These are phyloP conservation scores for Penicillium cinerascens DNA, from an alignment of 495 filamentous ascomycete genomes.

Conservation along the genomic window DNA sequence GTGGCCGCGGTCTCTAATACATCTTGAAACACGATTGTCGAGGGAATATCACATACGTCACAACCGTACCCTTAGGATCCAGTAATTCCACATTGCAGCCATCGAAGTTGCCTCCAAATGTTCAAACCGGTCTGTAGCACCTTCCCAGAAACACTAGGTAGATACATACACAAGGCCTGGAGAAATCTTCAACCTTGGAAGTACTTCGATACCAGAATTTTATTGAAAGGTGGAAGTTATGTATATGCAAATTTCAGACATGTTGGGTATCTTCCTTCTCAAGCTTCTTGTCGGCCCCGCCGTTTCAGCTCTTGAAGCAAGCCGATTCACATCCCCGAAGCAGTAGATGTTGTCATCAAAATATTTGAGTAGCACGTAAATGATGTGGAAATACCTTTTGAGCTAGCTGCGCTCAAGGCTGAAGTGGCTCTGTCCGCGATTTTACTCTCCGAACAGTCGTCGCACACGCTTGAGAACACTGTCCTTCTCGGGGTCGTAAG, in stretches of 20 bases:
- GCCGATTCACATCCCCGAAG: not conserved
- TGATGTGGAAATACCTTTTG: conserved; percentile 4
- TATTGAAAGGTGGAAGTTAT: not conserved
- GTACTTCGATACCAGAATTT: not conserved
- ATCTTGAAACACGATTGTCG: not conserved
- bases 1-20: conserved; percentile 4
- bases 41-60: not conserved
- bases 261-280: conserved; percentile 29
- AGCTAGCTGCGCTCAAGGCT: conserved; percentile 4
- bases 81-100: not conserved
- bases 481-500: conserved; percentile 98
- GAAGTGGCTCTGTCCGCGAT: not conserved
- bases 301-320: conserved; percentile 1
- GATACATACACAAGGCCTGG: too few species aligned
- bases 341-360: conserved; percentile 5
- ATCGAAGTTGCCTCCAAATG: not conserved
- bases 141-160: too few species aligned
- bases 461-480: conserved; percentile 90
- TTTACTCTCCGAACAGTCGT: conserved; percentile 86
- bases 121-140: not conserved
- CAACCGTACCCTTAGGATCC: not conserved
- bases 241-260: conserved; percentile 21
- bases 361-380: conserved; percentile 8
- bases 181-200: too few species aligned
- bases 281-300: conserved; percentile 10